Conservation (phyloP, 306 rosid species). For the Sicyos edulis region DNA sequence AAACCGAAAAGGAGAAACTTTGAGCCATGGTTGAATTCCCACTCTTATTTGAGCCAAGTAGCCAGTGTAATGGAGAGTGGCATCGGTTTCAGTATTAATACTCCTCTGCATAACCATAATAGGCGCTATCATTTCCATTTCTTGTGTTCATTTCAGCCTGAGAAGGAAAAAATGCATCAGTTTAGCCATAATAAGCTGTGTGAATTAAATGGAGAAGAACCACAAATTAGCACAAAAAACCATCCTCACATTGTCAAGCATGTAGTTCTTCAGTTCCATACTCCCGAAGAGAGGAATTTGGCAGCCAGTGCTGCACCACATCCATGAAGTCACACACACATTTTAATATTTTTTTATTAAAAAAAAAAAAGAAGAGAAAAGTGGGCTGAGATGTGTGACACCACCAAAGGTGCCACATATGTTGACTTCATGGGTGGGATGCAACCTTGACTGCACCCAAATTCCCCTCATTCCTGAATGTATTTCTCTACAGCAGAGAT, state of each 20-base stretch:
- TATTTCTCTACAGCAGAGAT: constrained; percentile 80
- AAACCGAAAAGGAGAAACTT: not conserved
- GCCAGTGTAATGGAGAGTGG: not conserved
- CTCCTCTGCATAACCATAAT: constrained; percentile 31
- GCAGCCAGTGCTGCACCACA: too few relatives aligned
- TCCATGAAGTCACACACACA: too few relatives aligned
- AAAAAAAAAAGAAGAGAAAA: too few relatives aligned
- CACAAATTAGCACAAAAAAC: not conserved
- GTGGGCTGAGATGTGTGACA: too few relatives aligned
- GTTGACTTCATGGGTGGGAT: too few relatives aligned
- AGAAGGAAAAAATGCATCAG: not conserved
- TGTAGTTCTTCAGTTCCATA: constrained; percentile 55
- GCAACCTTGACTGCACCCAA: too few relatives aligned
- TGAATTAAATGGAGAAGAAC: not conserved
- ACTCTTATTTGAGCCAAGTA: constrained; percentile 10
- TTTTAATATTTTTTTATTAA: too few relatives aligned
- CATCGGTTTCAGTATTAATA: constrained; percentile 20
- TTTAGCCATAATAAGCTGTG: not conserved
- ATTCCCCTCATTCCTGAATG: constrained; percentile 22
- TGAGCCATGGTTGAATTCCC: not conserved
- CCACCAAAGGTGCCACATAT: too few relatives aligned
- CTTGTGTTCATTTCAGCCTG: constrained; percentile 58
- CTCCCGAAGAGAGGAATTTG: constrained; percentile 18
- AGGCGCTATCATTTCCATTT: constrained; percentile 30
- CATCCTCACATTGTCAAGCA: constrained; percentile 55